Conservation (phyloP, 345 rosid genomes). For the Balakata baccata region DNA sequence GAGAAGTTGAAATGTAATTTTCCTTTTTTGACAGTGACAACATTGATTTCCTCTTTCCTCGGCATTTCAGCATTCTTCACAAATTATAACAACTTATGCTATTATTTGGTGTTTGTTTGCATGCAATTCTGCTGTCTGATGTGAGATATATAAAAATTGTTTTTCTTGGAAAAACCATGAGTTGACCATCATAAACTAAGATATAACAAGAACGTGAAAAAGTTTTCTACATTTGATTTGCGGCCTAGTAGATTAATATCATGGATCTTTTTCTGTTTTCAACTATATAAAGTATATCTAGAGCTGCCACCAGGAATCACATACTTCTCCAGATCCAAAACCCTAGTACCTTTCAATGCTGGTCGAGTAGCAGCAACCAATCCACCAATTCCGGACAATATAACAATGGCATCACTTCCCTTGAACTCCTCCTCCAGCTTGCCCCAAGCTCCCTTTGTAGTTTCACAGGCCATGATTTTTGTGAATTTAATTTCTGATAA, state of each 20-base stretch:
- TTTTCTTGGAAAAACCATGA: background rate
- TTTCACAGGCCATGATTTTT: too few relatives aligned
- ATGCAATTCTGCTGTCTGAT: background rate
- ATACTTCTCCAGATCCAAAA: constrained; percentile 83
- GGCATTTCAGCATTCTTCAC: background rate
- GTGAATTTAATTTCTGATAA: too few relatives aligned
- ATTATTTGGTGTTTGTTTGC: background rate
- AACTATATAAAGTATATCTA: background rate
- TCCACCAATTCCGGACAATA: constrained; percentile 93
- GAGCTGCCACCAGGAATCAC: constrained; percentile 99
- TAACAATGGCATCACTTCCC: constrained; percentile 63
- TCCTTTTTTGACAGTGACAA: too few relatives aligned
- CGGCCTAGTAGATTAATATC: background rate
- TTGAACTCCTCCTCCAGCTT: too few relatives aligned
- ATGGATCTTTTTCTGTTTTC: background rate
- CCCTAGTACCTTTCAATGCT: constrained; percentile 83
- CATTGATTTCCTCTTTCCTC: background rate
- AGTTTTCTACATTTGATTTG: background rate
- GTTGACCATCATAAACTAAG: background rate
- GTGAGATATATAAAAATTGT: background rate
- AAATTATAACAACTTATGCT: background rate
- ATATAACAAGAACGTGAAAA: background rate
- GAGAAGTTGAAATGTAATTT: background rate
- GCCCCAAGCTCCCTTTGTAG: too few relatives aligned
- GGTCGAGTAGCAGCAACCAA: constrained; percentile 84